Evolutionary conservation across 1,284 basidiomycete genomes (phyloP).

Genomic region (Dichomitus squalens): DNA sequence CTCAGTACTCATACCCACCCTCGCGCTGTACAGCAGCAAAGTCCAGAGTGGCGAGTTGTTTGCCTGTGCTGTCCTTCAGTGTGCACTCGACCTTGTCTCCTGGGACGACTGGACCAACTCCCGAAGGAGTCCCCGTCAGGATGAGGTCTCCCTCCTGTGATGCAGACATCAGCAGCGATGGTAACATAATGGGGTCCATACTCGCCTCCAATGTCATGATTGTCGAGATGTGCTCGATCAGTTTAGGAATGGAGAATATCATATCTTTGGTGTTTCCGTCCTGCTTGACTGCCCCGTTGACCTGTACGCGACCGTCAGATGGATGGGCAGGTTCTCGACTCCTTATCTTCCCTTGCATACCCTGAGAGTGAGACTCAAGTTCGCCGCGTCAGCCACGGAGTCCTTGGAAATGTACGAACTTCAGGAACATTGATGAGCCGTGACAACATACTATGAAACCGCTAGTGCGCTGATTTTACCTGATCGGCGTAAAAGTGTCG

Average conservation of each 20-base stretch:
- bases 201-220: slow-evolving; percentile 94
- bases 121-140: slow-evolving; percentile 89
- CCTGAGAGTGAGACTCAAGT: slow-evolving; percentile 79
- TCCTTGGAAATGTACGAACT: slow-evolving; percentile 84
- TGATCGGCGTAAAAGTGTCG: slow-evolving; percentile 73
- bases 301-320: slow-evolving; percentile 41
- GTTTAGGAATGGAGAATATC: slow-evolving; percentile 91
- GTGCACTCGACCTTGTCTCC: slow-evolving; percentile 84
- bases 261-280: slow-evolving; percentile 87
- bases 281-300: slow-evolving; percentile 86
- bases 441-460: neutral
- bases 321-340: neutral
- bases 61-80: slow-evolving; percentile 63
- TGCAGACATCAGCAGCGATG: neutral
- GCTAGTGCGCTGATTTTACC: slow-evolving; percentile 40
- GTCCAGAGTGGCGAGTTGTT: slow-evolving; percentile 62
- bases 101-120: slow-evolving; percentile 78
- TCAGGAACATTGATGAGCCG: neutral
- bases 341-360: slow-evolving; percentile 35
- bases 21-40: slow-evolving; percentile 69
- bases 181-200: slow-evolving; percentile 2
- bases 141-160: slow-evolving; percentile 84
- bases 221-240: slow-evolving; percentile 90
- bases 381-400: slow-evolving; percentile 70
- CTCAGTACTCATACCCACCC: slow-evolving; percentile 68